Evolutionary conservation across 495 filamentous ascomycete genomes (phyloP).

Genomic region (Chaetomium tenue): DNA sequence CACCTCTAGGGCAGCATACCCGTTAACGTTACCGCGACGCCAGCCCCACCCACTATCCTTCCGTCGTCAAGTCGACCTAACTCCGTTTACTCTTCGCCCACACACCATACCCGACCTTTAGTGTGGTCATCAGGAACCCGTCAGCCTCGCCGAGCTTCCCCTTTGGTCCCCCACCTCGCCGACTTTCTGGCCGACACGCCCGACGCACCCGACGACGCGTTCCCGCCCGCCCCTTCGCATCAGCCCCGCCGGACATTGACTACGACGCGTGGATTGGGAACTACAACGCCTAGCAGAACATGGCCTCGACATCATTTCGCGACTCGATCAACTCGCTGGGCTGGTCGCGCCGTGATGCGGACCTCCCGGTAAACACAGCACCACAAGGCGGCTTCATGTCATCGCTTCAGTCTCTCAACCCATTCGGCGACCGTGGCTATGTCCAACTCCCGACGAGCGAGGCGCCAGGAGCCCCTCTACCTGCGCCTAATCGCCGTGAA

Average conservation of each 20-base stretch:
- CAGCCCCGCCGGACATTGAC: not conserved
- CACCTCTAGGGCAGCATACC: not conserved
- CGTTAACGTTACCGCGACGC: not conserved
- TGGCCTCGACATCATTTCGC: slow-evolving; percentile 89
- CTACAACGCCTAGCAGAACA: slow-evolving; percentile 37
- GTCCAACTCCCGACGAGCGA: slow-evolving; percentile 86
- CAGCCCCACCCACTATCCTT: not conserved
- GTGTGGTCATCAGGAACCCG: slow-evolving; percentile 18
- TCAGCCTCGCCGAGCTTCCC: slow-evolving; percentile 12
- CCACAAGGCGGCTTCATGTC: slow-evolving; percentile 71
- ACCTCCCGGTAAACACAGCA: slow-evolving; percentile 74
- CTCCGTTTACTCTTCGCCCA: slow-evolving; percentile 2
- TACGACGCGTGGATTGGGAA: not conserved
- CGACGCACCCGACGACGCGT: not conserved
- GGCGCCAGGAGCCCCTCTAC: slow-evolving; percentile 78
- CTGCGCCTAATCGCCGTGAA: slow-evolving; percentile 78
- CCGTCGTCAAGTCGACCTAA: not conserved
- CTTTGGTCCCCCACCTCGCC: not conserved
- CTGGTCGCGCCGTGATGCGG: slow-evolving; percentile 84
- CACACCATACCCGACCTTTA: slow-evolving; percentile 8
- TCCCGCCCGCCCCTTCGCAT: not conserved
- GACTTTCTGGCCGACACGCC: not conserved
- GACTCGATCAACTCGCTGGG: slow-evolving; percentile 93
- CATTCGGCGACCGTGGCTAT: slow-evolving; percentile 85
- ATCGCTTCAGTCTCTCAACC: slow-evolving; percentile 81